phyloP scores from a whole-genome alignment of 495 filamentous ascomycete species.

The Penicillium nucicola region DNA sequence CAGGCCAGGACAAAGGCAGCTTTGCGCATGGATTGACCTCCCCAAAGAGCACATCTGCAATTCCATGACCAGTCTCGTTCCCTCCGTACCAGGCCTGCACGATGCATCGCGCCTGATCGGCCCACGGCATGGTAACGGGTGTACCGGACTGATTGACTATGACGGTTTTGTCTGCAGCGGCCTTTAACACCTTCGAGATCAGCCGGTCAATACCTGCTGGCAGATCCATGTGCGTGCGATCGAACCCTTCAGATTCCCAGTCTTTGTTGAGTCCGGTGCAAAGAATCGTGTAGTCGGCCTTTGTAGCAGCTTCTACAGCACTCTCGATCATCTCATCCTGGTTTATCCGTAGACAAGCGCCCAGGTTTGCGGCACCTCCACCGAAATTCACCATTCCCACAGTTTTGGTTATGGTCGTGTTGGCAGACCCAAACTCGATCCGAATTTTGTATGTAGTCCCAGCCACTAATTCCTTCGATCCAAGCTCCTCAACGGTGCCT shows the following conservation, averaged over 20 bases:
- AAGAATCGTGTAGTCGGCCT: slow-evolving; percentile 66
- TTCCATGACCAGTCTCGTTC: slow-evolving; percentile 53
- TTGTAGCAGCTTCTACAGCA: slow-evolving; percentile 55
- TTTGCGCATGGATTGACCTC: slow-evolving; percentile 49
- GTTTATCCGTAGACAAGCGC: slow-evolving; percentile 64
- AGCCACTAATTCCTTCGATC: slow-evolving; percentile 45
- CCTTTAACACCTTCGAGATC: slow-evolving; percentile 59
- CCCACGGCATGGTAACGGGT: slow-evolving; percentile 80
- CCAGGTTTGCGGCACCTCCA: slow-evolving; percentile 68
- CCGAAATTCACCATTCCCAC: slow-evolving; percentile 46
- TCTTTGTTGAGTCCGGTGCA: slow-evolving; percentile 76
- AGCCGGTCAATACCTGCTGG: slow-evolving; percentile 63
- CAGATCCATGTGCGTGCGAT: slow-evolving; percentile 72
- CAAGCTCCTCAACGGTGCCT: slow-evolving; percentile 56
- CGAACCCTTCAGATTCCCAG: slow-evolving; percentile 84
- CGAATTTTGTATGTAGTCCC: slow-evolving; percentile 55
- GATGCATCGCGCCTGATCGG: slow-evolving; percentile 57
- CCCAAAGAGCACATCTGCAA: slow-evolving; percentile 58
- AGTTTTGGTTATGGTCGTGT: slow-evolving; percentile 49
- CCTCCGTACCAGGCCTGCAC: slow-evolving; percentile 67
- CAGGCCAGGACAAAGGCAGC: slow-evolving; percentile 58
- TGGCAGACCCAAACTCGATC: slow-evolving; percentile 58
- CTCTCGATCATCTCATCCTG: slow-evolving; percentile 61
- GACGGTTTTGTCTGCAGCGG: slow-evolving; percentile 61
- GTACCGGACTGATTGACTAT: slow-evolving; percentile 78